A percentile compares a stretch with the other conserved stretches of the same genome.
phyloP scores from a whole-genome alignment of 78 protist species.

The Monosiga brevicollis region DNA sequence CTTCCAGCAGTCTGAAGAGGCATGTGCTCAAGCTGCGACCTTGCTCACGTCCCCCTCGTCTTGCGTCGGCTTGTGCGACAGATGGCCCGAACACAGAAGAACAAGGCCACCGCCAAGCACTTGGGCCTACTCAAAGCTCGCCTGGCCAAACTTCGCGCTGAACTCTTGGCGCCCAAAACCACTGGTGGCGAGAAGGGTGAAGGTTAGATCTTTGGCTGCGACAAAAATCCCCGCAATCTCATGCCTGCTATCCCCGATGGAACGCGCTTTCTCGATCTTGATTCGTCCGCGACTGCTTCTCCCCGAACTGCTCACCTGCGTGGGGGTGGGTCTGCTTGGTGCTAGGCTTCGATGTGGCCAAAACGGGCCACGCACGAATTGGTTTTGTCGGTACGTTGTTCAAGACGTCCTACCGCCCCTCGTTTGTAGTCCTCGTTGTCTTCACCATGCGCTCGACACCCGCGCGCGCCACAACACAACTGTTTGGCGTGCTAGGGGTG shows the following conservation, averaged over 20 bases:
- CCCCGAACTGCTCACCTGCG: conserved; percentile 46
- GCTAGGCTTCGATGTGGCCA: conserved; percentile 86
- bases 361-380: conserved; percentile 76
- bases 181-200: conserved; percentile 27
- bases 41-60: neutral
- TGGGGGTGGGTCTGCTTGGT: conserved; percentile 40
- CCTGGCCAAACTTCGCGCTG: conserved; percentile 70
- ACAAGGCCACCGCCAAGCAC: conserved; percentile 87
- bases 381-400: conserved; percentile 65
- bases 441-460: too few relatives aligned
- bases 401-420: too few relatives aligned
- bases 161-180: conserved; percentile 29
- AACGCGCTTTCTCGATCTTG: neutral
- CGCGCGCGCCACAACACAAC: too few relatives aligned
- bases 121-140: conserved; percentile 84
- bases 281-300: conserved; percentile 37
- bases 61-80: neutral
- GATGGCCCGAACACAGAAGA: conserved; percentile 70
- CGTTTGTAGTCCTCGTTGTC: too few relatives aligned
- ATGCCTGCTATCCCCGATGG: neutral
- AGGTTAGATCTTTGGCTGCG: neutral
- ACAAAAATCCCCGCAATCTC: neutral
- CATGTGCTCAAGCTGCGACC: neutral
- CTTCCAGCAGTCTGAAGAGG: neutral
- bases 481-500: neutral